Conservation (phyloP, 2,329 filamentous ascomycete genomes). For the Penicillium sp. region DNA sequence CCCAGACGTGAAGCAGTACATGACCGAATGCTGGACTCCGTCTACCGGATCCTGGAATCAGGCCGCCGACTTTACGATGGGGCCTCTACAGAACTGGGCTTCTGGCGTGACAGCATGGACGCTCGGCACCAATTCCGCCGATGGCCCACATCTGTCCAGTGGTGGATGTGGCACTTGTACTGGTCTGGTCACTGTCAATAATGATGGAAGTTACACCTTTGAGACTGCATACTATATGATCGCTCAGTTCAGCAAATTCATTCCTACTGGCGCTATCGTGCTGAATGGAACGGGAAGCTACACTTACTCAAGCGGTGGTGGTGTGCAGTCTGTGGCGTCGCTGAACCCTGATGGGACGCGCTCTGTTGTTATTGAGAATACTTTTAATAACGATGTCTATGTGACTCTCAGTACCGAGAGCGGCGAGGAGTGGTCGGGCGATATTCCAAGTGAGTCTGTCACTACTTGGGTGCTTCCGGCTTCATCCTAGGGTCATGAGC, state of each 20-base stretch:
- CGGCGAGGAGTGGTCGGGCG: constrained; percentile 30
- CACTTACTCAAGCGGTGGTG: constrained; percentile 38
- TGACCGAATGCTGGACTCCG: constrained; percentile 42
- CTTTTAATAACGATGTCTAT: constrained; percentile 48
- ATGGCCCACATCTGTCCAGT: constrained; percentile 29
- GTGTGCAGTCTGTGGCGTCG: constrained; percentile 48
- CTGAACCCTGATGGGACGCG: constrained; percentile 49
- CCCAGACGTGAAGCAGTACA: constrained; percentile 37
- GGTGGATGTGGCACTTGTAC: constrained; percentile 30
- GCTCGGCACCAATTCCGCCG: constrained; percentile 26
- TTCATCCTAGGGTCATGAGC: background rate
- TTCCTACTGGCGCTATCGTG: constrained; percentile 47
- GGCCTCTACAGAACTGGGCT: constrained; percentile 33
- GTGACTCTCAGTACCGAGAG: constrained; percentile 30
- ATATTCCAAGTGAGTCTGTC: constrained; percentile 28
- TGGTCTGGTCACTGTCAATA: constrained; percentile 29
- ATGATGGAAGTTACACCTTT: constrained; percentile 44
- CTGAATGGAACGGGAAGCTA: constrained; percentile 48
- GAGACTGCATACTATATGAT: constrained; percentile 56
- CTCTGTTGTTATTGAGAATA: constrained; percentile 51
- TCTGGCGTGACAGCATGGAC: constrained; percentile 33
- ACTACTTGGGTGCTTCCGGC: constrained; percentile 31
- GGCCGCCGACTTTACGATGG: constrained; percentile 29
- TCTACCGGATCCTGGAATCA: constrained; percentile 26
- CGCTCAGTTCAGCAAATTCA: constrained; percentile 53